A percentile compares a stretch with the other conserved stretches of the same genome.
These are phyloP conservation scores for Aegilops sharonensis DNA, from an alignment of 176 grass and related monocot genomes.

Conservation along the genomic window DNA sequence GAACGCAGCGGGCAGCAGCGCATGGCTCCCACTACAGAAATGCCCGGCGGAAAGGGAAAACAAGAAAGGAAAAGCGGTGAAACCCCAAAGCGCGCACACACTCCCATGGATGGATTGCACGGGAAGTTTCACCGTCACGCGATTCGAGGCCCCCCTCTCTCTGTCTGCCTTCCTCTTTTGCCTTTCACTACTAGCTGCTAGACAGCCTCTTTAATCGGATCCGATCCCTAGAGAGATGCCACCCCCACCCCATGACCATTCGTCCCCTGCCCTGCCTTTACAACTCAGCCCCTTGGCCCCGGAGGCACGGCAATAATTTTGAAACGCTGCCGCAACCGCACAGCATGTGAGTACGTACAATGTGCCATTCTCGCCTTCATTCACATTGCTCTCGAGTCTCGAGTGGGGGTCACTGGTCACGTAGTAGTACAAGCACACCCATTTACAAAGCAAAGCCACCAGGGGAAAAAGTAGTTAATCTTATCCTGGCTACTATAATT, in stretches of 20 bases:
- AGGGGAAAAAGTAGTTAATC: not conserved
- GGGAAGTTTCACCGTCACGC: constrained; percentile 15
- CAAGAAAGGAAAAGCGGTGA: too few relatives aligned
- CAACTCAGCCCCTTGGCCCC: constrained; percentile 36
- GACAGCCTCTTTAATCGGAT: constrained; percentile 42
- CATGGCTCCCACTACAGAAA: constrained; percentile 1
- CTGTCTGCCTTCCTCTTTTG: constrained; percentile 17
- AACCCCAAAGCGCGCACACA: not conserved
- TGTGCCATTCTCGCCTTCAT: not conserved
- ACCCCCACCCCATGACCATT: not conserved
- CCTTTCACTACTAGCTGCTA: constrained; percentile 39
- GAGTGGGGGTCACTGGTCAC: constrained; percentile 40
- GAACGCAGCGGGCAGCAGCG: not conserved
- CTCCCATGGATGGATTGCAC: not conserved
- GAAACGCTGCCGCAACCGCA: not conserved
- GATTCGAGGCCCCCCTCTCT: not conserved
- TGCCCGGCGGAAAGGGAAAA: constrained; percentile 1
- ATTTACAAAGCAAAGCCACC: constrained; percentile 7
- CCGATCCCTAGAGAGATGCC: constrained; percentile 44
- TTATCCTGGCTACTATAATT: not conserved
- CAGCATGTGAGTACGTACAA: constrained; percentile 4
- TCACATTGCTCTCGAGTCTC: constrained; percentile 32
- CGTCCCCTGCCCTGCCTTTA: constrained; percentile 27
- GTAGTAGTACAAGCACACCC: not conserved
- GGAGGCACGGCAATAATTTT: constrained; percentile 39